Conservation (phyloP, 495 filamentous ascomycete species). For the Xylaria cubensis region DNA sequence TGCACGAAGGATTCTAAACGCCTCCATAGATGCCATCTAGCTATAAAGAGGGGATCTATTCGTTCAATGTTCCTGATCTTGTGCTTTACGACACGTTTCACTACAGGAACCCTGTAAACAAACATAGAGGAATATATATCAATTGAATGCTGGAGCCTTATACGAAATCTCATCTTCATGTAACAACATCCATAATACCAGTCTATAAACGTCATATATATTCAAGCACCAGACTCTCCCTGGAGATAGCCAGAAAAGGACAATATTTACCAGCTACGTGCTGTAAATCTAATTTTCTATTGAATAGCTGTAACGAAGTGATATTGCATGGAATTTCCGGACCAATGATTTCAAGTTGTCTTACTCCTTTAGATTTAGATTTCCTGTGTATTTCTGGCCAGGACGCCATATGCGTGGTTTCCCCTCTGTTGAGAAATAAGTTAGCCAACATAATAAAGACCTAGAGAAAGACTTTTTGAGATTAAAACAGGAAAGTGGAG, state of each 20-base stretch:
- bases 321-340: neutral
- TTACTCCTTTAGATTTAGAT: conserved; percentile 20
- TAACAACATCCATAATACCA: no score
- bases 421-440: neutral
- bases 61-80: no score
- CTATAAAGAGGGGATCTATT: no score
- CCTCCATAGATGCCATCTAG: no score
- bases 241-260: neutral
- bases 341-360: neutral
- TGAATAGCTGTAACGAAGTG: neutral
- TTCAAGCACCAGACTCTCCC: neutral
- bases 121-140: neutral
- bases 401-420: conserved; percentile 24
- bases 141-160: neutral
- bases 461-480: neutral
- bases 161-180: neutral
- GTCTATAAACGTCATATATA: neutral
- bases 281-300: neutral
- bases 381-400: conserved; percentile 22
- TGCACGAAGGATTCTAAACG: no score
- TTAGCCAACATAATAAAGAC: neutral
- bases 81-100: neutral
- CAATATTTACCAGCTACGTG: neutral
- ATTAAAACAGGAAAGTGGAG: neutral
- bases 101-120: neutral